Conservation (phyloP, 345 rosid genomes). For the Eucalyptus brandiana region DNA sequence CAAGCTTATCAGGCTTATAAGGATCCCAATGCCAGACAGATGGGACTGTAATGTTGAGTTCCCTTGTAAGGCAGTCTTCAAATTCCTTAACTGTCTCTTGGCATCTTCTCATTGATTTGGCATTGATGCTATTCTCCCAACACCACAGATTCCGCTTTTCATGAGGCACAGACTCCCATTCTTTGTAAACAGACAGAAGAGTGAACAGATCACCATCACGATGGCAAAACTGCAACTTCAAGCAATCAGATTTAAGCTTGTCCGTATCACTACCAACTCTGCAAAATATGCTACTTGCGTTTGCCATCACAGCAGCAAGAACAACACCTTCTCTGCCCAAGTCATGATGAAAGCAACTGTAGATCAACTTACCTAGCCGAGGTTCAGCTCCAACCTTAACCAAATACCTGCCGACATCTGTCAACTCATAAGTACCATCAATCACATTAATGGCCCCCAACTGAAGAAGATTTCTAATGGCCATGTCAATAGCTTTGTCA, state of each 20-base stretch:
- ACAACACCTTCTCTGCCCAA: constrained; percentile 78
- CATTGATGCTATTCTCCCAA: constrained; percentile 90
- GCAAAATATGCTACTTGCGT: constrained; percentile 84
- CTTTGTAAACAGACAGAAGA: constrained; percentile 70
- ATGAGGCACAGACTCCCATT: constrained; percentile 49
- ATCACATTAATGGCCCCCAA: constrained; percentile 53
- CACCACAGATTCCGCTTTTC: constrained; percentile 70
- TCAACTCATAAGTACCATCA: constrained; percentile 37
- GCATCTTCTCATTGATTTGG: constrained; percentile 89
- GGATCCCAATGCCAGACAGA: constrained; percentile 67
- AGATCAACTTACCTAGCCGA: constrained; percentile 73
- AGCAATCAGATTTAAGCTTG: constrained; percentile 68
- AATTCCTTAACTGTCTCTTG: constrained; percentile 64
- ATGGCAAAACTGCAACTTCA: constrained; percentile 82
- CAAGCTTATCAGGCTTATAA: constrained; percentile 16
- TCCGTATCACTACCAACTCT: constrained; percentile 66
- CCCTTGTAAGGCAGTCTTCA: constrained; percentile 53
- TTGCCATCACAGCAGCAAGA: constrained; percentile 88
- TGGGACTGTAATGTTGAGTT: constrained; percentile 47
- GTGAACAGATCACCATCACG: constrained; percentile 75
- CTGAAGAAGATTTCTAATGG: constrained; percentile 63
- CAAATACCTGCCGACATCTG: constrained; percentile 46
- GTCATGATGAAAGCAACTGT: constrained; percentile 32
- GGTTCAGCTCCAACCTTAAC: constrained; percentile 91
- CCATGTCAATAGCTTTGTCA: constrained; percentile 54